Evolutionary conservation across 2,329 filamentous ascomycete species (phyloP), one percentile per base, ranked within the genome.

Genomic region (Thermoascus crustaceus): DNA sequence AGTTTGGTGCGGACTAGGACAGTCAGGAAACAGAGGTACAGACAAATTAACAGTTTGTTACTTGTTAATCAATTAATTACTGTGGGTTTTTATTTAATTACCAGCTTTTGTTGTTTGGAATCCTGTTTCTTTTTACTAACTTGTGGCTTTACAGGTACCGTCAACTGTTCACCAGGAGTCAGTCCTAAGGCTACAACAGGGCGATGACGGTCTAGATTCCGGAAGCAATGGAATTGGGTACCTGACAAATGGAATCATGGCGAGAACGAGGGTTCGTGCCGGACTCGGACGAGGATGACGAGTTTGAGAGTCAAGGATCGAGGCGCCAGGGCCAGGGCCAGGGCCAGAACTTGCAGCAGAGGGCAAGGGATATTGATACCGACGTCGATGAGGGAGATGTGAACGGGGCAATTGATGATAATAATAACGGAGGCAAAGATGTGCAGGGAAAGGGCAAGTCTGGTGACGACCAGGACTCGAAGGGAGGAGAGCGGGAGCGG

Each of bases 241-340:
- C 44, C 48, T 51, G 39, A 50, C 54, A 55, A 61, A 65, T 64
- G 60, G 61, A 65, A 60, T 55, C 57, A 60, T 72, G 68, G 68
- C 63, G 63, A 52, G 58, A 64, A 52, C 61, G 63, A 55, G 68
- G 68, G 35, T 72, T 63, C 60, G 68, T 72, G 42, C 65, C 66
- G 41, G 68, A 71, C 51, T 71, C 68, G 27, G 68, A 72, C 41
- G 63, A 66, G 13, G 64, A 65, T 31, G 63, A 62, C 31, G 59
- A 58, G 32, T 53, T 61, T 30, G 62, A 64, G 18, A 60, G 51
- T 30, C 52, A 61, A 38, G 47, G 52, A 13, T 16, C 43, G 6
- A 45, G 39, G 23, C 42, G 43, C 8, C 20, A 13, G 29, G 20
- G 35, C 7, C 10, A 6, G 29, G 23, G 11, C 19, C 20, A 7